Percentiles rank a stretch among this genome's conserved stretches.
These are phyloP conservation scores for Epichloe baconii DNA, from an alignment of 2,329 filamentous ascomycete species.

Conservation along the genomic window DNA sequence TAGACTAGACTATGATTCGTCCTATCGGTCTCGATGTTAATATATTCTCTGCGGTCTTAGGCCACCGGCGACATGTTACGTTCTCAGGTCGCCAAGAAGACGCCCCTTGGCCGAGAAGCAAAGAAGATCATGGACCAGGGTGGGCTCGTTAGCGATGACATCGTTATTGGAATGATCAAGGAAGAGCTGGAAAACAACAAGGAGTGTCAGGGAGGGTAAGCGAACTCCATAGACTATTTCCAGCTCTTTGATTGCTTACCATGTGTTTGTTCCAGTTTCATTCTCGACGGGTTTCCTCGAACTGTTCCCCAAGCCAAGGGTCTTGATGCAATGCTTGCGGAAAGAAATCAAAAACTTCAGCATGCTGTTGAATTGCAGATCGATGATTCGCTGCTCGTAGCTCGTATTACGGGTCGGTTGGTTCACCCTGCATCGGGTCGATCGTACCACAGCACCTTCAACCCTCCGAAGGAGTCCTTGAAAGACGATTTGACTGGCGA, in stretches of 20 bases:
- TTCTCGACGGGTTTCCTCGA: slow-evolving; percentile 95
- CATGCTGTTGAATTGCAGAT: slow-evolving; percentile 96
- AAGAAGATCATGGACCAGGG: slow-evolving; percentile 99
- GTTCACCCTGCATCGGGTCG: slow-evolving; percentile 93
- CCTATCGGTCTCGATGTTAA: background rate
- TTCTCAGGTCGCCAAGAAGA: slow-evolving; percentile 97
- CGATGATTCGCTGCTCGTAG: slow-evolving; percentile 83
- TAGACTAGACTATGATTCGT: background rate
- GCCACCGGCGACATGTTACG: slow-evolving; percentile 98
- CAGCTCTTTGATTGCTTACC: background rate
- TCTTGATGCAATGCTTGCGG: slow-evolving; percentile 79
- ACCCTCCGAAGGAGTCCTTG: slow-evolving; percentile 89
- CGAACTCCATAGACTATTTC: background rate
- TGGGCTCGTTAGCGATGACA: slow-evolving; percentile 94
- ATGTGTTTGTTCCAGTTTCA: slow-evolving; percentile 53
- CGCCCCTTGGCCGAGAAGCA: slow-evolving; percentile 79
- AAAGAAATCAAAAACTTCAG: slow-evolving; percentile 71
- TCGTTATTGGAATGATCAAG: slow-evolving; percentile 99
- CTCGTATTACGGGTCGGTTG: slow-evolving; percentile 90
- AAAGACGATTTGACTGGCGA: slow-evolving; percentile 95
- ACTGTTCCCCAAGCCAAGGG: slow-evolving; percentile 92
- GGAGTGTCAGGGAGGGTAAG: slow-evolving; percentile 91
- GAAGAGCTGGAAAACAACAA: slow-evolving; percentile 85
- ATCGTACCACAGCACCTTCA: slow-evolving; percentile 97
- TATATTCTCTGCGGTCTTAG: slow-evolving; percentile 29